Base-by-base conservation (phyloP, 352 stramenopile genomes). In the Phytophthora melonis region DNA sequence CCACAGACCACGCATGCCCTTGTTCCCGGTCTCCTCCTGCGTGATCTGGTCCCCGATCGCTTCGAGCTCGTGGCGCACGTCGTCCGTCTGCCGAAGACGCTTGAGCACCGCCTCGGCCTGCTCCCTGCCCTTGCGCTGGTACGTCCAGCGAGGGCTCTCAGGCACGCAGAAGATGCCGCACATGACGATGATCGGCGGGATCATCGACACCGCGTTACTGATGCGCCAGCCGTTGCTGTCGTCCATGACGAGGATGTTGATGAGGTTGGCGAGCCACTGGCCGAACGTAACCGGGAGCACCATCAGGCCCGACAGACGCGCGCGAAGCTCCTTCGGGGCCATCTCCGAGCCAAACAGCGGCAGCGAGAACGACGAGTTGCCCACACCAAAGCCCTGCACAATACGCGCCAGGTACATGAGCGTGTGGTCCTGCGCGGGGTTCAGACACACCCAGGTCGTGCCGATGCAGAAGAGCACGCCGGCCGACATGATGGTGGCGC, bases 281-380 rank as follows among this genome's bases (percentile, higher is more conserved):
- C 74, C 78, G 18, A 75, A 75, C 1, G 68, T 75, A 27, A 75
- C 39, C 3, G 68, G 63, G 16, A 75, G 64, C 11, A 82, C 75
- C 75, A 85, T 81, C 63, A 82, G 68, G 25, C 78, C 43, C 5
- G 74, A 75, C 7, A 84, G 58, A 43, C 79, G 66, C 41, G 58
- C 75, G n/a, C 77, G 77, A 47, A 84, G 75, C 57, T 79, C 64
- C 34, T 77, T 75, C 10, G 79, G 79, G 1, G 76, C 70, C 69
- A 81, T 81, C 23, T 86, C 79, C 0, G 77, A 80, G 16, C 73
- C 72, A 19, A 84, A 86, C 21, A 86, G 47, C 23, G 79, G 77
- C 5, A 84, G 56, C 10, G 72, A 76, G 25, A 80, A 82, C 7
- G 75, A 79, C 39, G 67, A 79, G 39, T 80, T 80, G 7, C 77